A percentile compares a stretch with the other conserved stretches of the same genome.
phyloP scores from a whole-genome alignment of 306 rosid species.

The Prunus dulcis region DNA sequence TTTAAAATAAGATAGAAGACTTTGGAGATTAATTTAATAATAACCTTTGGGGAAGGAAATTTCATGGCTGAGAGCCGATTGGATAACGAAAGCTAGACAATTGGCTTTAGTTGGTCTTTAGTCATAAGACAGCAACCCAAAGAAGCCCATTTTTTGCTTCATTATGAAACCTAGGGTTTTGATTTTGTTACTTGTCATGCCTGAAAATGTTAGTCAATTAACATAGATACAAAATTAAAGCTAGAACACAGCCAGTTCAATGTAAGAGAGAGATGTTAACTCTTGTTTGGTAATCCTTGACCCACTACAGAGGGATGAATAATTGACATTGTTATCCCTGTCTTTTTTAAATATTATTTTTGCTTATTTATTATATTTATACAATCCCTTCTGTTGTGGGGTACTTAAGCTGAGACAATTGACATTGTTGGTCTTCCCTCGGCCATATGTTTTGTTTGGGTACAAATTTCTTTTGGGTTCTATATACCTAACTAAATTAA shows the following conservation, averaged over 20 bases:
- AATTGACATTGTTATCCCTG: not conserved
- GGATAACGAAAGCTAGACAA: not conserved
- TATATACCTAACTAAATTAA: not conserved
- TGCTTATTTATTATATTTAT: not conserved
- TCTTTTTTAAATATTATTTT: not conserved
- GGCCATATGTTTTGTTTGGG: not conserved
- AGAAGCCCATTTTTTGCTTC: not conserved
- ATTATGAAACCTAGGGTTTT: not conserved
- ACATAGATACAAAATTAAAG: no score
- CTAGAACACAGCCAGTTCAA: no score
- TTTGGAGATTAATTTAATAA: not conserved
- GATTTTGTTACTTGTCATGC: no score
- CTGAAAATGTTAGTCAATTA: no score
- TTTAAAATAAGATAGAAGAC: not conserved
- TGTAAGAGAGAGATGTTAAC: not conserved
- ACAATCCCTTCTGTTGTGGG: not conserved
- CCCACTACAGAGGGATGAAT: not conserved
- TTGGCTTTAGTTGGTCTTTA: not conserved
- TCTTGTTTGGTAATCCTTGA: not conserved
- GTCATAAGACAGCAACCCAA: not conserved
- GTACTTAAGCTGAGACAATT: not conserved
- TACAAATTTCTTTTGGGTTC: not conserved
- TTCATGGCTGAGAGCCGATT: no score
- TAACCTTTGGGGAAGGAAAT: not conserved
- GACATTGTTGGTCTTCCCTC: not conserved